These are phyloP conservation scores for Saccharomyces pastorianus DNA, from an alignment of 1,139 yeast species.

Conservation along the genomic window DNA sequence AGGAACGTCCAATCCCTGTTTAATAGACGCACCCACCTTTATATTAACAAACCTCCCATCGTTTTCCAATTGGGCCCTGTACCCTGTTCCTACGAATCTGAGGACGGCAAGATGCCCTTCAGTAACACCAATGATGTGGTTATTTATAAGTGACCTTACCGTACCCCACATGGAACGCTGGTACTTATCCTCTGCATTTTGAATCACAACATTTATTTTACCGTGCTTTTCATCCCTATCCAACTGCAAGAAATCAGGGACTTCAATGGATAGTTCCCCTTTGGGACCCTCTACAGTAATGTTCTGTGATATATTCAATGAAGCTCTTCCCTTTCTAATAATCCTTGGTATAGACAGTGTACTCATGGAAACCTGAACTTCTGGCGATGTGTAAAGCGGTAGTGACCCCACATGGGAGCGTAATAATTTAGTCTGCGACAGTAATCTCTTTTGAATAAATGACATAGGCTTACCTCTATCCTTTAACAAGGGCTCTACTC, in stretches of 20 bases:
- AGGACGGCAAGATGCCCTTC: conserved; percentile 88
- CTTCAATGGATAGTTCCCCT: conserved; percentile 54
- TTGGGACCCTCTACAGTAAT: conserved; percentile 74
- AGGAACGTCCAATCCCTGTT: conserved; percentile 62
- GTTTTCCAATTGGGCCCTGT: conserved; percentile 61
- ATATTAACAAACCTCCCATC: conserved; percentile 61
- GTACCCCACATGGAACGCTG: conserved; percentile 97
- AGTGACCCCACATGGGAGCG: conserved; percentile 53
- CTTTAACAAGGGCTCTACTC: not conserved
- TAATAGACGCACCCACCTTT: conserved; percentile 79
- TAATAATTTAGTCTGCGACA: conserved; percentile 28
- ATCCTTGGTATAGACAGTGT: conserved; percentile 37
- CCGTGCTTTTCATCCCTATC: conserved; percentile 28
- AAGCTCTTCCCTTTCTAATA: conserved; percentile 62
- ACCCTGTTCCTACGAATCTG: conserved; percentile 94
- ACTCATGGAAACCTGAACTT: conserved; percentile 37
- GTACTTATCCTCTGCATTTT: conserved; percentile 48
- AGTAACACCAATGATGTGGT: conserved; percentile 76
- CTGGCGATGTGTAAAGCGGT: conserved; percentile 50
- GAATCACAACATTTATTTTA: conserved; percentile 47
- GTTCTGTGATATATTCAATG: conserved; percentile 50
- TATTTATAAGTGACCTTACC: conserved; percentile 66
- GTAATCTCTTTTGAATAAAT: conserved; percentile 23
- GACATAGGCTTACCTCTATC: not conserved
- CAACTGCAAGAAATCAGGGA: conserved; percentile 66